Conservation (phyloP, 768 basidiomycete genomes). For the Naematelia encephala region DNA sequence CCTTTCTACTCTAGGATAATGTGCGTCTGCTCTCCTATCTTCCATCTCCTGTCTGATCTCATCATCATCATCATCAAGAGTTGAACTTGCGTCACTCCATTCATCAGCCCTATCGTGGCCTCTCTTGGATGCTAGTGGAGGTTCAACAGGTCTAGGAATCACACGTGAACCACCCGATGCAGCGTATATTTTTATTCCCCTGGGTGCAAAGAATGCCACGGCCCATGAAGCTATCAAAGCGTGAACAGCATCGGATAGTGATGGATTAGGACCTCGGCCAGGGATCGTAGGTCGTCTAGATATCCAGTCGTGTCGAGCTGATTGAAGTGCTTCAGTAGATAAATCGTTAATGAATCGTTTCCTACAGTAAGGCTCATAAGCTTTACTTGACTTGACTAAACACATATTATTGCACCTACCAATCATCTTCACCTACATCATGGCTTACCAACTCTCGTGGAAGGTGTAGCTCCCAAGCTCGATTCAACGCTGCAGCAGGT, state of each 20-base stretch:
- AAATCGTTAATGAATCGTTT: conserved; percentile 38
- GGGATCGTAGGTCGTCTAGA: background rate
- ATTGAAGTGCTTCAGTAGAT: conserved; percentile 26
- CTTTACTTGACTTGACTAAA: background rate
- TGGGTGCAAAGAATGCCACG: conserved; percentile 40
- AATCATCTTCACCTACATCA: conserved; percentile 39
- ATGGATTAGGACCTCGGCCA: conserved; percentile 30
- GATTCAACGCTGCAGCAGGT: conserved; percentile 29
- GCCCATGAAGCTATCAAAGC: conserved; percentile 40
- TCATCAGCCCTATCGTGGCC: conserved; percentile 27
- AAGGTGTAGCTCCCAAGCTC: conserved; percentile 35
- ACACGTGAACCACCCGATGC: conserved; percentile 30
- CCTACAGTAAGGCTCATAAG: too few species aligned
- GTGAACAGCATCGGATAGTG: conserved; percentile 35
- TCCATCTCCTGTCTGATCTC: conserved; percentile 29
- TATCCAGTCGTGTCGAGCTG: conserved; percentile 21
- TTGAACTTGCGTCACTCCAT: conserved; percentile 24
- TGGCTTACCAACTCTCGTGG: conserved; percentile 37
- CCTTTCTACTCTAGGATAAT: conserved; percentile 36
- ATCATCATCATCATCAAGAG: conserved; percentile 21
- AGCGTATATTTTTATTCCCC: conserved; percentile 41
- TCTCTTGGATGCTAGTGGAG: conserved; percentile 4
- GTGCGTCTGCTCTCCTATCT: conserved; percentile 29
- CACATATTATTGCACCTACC: conserved; percentile 33
- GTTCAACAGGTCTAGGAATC: conserved; percentile 35